Base-by-base conservation (phyloP, 768 basidiomycete species). In the Strobilomyces echinocephalus region DNA sequence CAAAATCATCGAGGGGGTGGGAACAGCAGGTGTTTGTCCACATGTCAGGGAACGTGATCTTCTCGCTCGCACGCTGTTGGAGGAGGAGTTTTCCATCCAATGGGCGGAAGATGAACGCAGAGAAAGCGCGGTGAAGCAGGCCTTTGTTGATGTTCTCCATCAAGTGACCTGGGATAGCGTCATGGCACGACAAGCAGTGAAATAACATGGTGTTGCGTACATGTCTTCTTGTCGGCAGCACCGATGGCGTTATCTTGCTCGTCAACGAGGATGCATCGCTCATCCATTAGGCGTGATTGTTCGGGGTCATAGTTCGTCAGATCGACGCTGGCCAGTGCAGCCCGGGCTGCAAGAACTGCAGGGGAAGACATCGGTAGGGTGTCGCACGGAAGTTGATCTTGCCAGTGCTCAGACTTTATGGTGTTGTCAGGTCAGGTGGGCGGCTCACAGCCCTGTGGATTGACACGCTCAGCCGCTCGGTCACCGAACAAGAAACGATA, bases 1-100 rank as follows among this genome's bases (percentile, higher is more conserved):
- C 87, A 60, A 93, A 91, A 72, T 98, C 97, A 61, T 91, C 85
- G 46, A 99, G 77, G 16, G 95, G 95, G 67, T 99, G 95, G 21
- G 91, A 94, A 74, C 95, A 99, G 69, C 97, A 99, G 8, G 97
- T 98, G 72, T 99, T 99, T 31, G 97, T 99, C 97, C 97, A 99
- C 94, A 97, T 94, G 63, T 91, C 81, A 6, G 97, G 97, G 75
- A 99, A 99, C 8, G 97, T 99, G 67, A 99, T 99, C 77, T 99
- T 99, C 75, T 95, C 94, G n/a, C 85, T 78, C 18, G 97, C 97
- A 35, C 97, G 83, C 70, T 93, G 92, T 69, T 99, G 97, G 42
- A 99, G 79, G 26, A 99, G 77, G 16, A 99, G 79, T 70, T 87
- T 90, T 43, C 97, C 97, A 69, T 97, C 93, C 12, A 84, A 83